Conservation (phyloP, 2,329 filamentous ascomycete genomes). For the Penicillium expansum region DNA sequence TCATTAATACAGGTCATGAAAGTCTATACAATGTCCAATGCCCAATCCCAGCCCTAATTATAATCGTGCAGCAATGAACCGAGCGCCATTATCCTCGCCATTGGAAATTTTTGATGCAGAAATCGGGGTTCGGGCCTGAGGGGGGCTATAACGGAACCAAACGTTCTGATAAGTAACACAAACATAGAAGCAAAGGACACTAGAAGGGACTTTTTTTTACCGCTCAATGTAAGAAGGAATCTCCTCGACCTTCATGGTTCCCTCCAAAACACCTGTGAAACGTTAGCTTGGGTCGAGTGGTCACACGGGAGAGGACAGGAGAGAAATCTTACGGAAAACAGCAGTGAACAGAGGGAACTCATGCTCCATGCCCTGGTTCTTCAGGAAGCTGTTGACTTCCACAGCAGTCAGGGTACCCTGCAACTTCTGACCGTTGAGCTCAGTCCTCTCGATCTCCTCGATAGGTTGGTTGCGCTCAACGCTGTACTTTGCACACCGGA, state of each 20-base stretch:
- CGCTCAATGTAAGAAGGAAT: slow-evolving; percentile 67
- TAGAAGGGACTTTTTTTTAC: slow-evolving; percentile 32
- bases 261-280: slow-evolving; percentile 66
- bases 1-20: slow-evolving; percentile 24
- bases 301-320: neutral
- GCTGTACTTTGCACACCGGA: slow-evolving; percentile 85
- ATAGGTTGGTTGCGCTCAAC: slow-evolving; percentile 76
- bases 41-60: slow-evolving; percentile 11
- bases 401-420: slow-evolving; percentile 90
- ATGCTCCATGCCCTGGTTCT: slow-evolving; percentile 69
- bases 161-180: slow-evolving; percentile 23
- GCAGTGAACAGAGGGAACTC: slow-evolving; percentile 93
- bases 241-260: slow-evolving; percentile 72
- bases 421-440: slow-evolving; percentile 94
- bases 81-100: slow-evolving; percentile 17
- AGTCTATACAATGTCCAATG: slow-evolving; percentile 17
- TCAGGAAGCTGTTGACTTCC: slow-evolving; percentile 88
- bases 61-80: slow-evolving; percentile 20
- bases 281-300: slow-evolving; percentile 20
- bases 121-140: slow-evolving; percentile 16
- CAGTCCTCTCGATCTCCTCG: slow-evolving; percentile 80
- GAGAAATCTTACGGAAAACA: slow-evolving; percentile 59
- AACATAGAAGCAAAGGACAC: slow-evolving; percentile 6
- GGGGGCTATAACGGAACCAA: slow-evolving; percentile 19
- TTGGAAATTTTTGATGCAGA: slow-evolving; percentile 13